Evolutionary conservation across 139 green algal genomes (phyloP).

Genomic region (Auxenochlorella pyrenoidosa): DNA sequence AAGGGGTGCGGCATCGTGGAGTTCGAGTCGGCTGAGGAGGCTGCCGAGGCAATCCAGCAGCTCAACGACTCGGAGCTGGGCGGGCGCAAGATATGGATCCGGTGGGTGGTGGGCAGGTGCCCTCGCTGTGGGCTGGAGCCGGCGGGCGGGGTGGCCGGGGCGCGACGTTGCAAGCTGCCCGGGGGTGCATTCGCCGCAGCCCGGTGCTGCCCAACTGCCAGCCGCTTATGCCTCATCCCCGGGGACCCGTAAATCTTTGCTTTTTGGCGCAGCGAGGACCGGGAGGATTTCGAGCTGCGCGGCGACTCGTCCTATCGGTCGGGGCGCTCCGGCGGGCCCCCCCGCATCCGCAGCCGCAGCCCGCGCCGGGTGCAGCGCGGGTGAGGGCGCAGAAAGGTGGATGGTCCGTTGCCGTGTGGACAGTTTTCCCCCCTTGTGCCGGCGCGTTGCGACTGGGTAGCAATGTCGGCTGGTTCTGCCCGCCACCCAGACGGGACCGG

Average conservation of each 20-base stretch:
- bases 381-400: background rate
- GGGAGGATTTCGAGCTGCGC: conserved; percentile 46
- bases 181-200: no score
- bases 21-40: conserved; percentile 75
- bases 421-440: no score
- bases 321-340: background rate
- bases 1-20: conserved; percentile 76
- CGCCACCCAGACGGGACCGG: no score
- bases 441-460: no score
- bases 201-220: no score
- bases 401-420: no score
- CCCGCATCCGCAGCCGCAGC: conserved; percentile 18
- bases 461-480: no score
- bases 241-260: no score
- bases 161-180: no score
- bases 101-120: background rate
- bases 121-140: no score
- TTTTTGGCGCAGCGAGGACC: conserved; percentile 50
- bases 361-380: background rate
- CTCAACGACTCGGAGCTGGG: conserved; percentile 68
- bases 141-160: no score
- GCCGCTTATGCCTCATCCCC: no score
- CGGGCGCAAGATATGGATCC: conserved; percentile 40
- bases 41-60: conserved; percentile 68
- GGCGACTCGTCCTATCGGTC: background rate